These are phyloP conservation scores for Flammula alnicola DNA, from an alignment of 1,284 basidiomycete species.

Conservation along the genomic window DNA sequence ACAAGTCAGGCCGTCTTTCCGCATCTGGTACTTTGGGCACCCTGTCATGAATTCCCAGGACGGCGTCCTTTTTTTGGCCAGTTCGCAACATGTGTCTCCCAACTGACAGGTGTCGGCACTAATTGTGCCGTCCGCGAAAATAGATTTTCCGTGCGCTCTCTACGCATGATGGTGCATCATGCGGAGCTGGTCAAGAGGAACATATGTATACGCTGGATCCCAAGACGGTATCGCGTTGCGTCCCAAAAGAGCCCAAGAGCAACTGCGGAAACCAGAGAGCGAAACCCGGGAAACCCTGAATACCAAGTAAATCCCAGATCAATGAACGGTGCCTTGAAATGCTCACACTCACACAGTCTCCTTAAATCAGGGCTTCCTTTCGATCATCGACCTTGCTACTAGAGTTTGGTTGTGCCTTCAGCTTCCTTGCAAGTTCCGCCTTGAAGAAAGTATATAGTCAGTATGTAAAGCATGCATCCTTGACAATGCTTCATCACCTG, in stretches of 20 bases:
- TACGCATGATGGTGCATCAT: conserved; percentile 5
- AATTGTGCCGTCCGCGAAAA: conserved; percentile 23
- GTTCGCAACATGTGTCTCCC: conserved; percentile 23
- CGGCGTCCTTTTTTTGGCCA: conserved; percentile 25
- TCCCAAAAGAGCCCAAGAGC: not conserved
- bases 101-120: conserved; percentile 27
- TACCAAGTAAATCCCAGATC: conserved; percentile 20
- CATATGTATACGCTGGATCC: not conserved
- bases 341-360: conserved; percentile 18
- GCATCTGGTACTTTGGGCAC: conserved; percentile 35
- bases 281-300: conserved; percentile 13
- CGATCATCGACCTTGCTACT: conserved; percentile 21
- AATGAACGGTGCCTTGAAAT: conserved; percentile 17
- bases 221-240: no score
- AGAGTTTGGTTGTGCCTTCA: conserved; percentile 21
- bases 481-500: conserved; percentile 6
- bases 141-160: conserved; percentile 16
- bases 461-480: not conserved
- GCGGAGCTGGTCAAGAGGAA: conserved; percentile 1
- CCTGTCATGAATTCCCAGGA: conserved; percentile 31
- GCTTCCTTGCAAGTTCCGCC: conserved; percentile 17
- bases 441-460: conserved; percentile 2
- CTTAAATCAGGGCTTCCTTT: conserved; percentile 24
- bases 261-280: not conserved
- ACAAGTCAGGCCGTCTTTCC: conserved; percentile 40